Evolutionary conservation across 768 basidiomycete genomes (phyloP), one percentile per base, ranked within the genome.

Genomic region (Boletus sp.): DNA sequence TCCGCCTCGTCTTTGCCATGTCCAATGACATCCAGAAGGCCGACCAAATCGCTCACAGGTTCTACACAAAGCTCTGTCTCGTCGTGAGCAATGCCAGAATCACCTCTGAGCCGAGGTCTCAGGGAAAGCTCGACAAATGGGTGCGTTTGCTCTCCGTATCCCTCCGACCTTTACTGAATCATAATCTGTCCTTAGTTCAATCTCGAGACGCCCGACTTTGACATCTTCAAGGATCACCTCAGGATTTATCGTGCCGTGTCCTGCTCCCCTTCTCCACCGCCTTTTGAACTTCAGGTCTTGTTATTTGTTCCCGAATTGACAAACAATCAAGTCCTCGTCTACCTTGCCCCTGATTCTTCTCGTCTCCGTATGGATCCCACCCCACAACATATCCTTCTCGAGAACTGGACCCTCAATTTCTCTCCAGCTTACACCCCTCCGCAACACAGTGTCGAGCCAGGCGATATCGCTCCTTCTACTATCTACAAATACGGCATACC

Each of bases 401-500:
- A 92, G 76, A 79, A 80, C 18, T 90, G 87, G 83, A 71, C 77
- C 18, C 76, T 92, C 56, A 71, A 66, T 40, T 84, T 86, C 63
- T 55, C 69, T 69, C 73, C 55, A 47, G 59, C 29, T 50, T 57
- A 49, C 58, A 56, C 40, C 45, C 53, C 54, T 41, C 20, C 55
- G 10, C 59, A 61, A n/a, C 52, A 60, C 12, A 63, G 68, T 47
- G 64, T 68, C 45, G 68, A 68, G 54, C 62, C 57, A 44, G 62
- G 71, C 48, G 86, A 87, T 56, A 77, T 87, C 39, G 82, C 85
- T 14, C 83, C 87, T 36, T 80, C 90, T 0, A 88, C 86, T 12
- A 86, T 91, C 52, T 93, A 93, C 80, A 93, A 93, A 71, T 86
- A 92, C 63, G 84, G 87, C 36, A 92, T 93, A 64, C 81, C 88